A percentile compares a stretch with the other conserved stretches of the same genome.
Conservation (phyloP, 345 rosid genomes). For the Balakata baccata region DNA sequence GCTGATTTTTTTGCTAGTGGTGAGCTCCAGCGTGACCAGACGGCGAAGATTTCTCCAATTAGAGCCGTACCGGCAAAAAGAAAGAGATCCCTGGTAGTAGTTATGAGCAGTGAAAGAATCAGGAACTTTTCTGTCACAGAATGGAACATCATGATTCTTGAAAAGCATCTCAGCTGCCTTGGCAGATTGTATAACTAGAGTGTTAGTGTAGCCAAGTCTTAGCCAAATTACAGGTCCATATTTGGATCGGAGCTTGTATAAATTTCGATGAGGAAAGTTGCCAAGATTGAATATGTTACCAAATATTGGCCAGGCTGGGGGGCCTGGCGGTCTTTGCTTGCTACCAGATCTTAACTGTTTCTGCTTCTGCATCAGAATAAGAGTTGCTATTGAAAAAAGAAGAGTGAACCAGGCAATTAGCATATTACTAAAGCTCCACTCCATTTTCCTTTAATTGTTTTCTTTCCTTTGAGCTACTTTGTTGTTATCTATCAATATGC, state of each 20-base stretch:
- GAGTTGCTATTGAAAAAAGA: background rate
- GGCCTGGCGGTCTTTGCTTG: constrained; percentile 20
- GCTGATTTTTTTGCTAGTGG: constrained; percentile 10
- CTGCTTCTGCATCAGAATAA: background rate
- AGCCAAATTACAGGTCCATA: constrained; percentile 32
- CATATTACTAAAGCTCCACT: background rate
- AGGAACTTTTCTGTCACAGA: constrained; percentile 12
- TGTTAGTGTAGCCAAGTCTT: constrained; percentile 17
- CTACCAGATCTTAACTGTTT: background rate
- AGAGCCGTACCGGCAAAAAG: constrained; percentile 8
- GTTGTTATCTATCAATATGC: no score
- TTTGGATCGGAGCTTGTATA: constrained; percentile 7
- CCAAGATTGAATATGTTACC: constrained; percentile 31
- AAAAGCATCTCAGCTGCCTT: constrained; percentile 21
- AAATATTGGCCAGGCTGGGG: constrained; percentile 20
- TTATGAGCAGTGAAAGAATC: constrained; percentile 6
- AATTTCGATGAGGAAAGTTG: constrained; percentile 16
- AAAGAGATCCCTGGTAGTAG: constrained; percentile 19
- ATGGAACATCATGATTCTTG: constrained; percentile 16
- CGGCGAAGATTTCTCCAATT: constrained; percentile 19
- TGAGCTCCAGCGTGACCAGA: constrained; percentile 1
- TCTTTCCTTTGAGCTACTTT: no score
- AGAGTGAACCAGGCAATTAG: background rate
- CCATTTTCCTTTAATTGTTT: background rate
- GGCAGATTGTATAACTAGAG: constrained; percentile 30